Base-by-base conservation (phyloP, 495 filamentous ascomycete genomes). In the Aspergillus kassunensis region DNA sequence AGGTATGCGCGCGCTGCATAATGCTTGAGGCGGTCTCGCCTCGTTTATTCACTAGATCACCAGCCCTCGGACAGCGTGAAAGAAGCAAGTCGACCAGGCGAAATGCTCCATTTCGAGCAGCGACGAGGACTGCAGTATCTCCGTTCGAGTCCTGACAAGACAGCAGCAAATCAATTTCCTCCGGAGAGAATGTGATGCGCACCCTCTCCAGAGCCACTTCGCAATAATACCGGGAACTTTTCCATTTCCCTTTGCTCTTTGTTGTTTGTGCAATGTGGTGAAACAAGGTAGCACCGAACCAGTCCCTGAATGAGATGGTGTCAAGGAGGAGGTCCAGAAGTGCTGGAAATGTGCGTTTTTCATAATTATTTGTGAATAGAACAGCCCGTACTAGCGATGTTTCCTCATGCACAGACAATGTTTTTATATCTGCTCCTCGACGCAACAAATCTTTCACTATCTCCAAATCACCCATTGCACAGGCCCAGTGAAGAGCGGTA, bases 401-500 rank as follows among this genome's bases (percentile, higher is more conserved):
- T 68, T 97, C 93, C 47, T 91, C 91, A 42, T 88, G 85, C 16
- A 81, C 71, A 36, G 91, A 92, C 41, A 82, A 74, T 6, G 80
- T 76, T 25, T 80, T 80, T 12, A 70, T 44, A 47, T 82, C 80
- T 9, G 91, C 91, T 29, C 84, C 83, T 45, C 88, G 87, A 11
- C 80, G 78, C 51, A 92, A 83, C 4, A 98, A 73, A 59, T 92
- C 83, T 63, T 84, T 88, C 49, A 97, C 89, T 25, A 97, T 88
- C 23, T 90, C 87, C 15, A 97, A 72, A 60, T 98, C 93, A 34
- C 92, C 93, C 93, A 98, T 97, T n/a, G 93, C 87, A 51, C 89
- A 87, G 15, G 90, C 93, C 93, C 93, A 98, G 63, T 98, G 93
- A 50, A 98, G 77, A 3, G 91, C 90, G 2, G 88, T 92, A 59